Evolutionary conservation across 2,329 filamentous ascomycete species (phyloP).

Genomic region (Ophiostoma novo-ulmi): DNA sequence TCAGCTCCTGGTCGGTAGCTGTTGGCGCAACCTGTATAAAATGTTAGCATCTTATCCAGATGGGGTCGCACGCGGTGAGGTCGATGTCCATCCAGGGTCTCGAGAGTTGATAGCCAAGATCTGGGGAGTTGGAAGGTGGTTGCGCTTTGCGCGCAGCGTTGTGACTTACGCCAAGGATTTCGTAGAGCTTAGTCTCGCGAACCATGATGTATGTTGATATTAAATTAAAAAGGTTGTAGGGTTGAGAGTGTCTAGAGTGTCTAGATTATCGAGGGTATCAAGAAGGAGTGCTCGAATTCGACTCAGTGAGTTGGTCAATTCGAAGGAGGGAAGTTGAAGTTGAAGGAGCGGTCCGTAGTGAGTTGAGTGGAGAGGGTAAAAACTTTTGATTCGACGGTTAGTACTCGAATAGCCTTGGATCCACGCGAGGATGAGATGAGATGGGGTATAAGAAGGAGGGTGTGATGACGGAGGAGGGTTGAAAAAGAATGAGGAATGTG

Average conservation of each 20-base stretch:
- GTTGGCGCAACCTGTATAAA: slow-evolving; percentile 62
- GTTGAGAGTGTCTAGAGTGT: background rate
- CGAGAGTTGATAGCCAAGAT: background rate
- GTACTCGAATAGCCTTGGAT: background rate
- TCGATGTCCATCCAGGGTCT: background rate
- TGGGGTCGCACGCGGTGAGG: background rate
- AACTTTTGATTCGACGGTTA: slow-evolving; percentile 13
- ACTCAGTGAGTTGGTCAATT: background rate
- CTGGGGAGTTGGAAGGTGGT: background rate
- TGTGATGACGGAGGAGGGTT: background rate
- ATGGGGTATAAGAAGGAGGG: background rate
- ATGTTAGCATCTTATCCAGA: background rate
- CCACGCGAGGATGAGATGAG: slow-evolving; percentile 3
- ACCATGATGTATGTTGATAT: slow-evolving; percentile 54
- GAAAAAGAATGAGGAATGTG: background rate
- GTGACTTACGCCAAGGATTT: slow-evolving; percentile 64
- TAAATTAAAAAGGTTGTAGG: background rate
- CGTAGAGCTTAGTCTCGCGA: slow-evolving; percentile 75
- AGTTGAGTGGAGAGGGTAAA: slow-evolving; percentile 7
- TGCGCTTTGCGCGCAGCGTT: background rate
- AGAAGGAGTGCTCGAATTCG: background rate
- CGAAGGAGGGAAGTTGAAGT: background rate
- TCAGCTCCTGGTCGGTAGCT: slow-evolving; percentile 79
- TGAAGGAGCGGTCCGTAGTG: background rate
- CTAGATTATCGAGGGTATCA: background rate